Conservation (phyloP, 768 basidiomycete species). For the Asterophora parasitica region DNA sequence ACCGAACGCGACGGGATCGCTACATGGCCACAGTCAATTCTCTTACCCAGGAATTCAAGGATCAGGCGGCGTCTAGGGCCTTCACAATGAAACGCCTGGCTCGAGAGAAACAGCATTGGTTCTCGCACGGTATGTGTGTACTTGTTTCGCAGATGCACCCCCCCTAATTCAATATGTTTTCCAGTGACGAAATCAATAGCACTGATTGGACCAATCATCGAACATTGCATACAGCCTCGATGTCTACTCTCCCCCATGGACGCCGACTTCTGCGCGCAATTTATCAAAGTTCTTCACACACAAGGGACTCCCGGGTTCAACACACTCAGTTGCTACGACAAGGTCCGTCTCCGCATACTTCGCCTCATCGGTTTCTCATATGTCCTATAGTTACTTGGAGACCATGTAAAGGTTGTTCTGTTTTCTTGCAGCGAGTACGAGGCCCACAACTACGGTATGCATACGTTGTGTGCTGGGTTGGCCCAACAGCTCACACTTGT, state of each 20-base stretch:
- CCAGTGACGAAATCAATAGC: slow-evolving; percentile 41
- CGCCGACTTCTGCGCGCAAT: slow-evolving; percentile 88
- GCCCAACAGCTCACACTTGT: slow-evolving; percentile 1
- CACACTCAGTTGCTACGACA: slow-evolving; percentile 81
- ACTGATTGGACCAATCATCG: slow-evolving; percentile 64
- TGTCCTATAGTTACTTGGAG: slow-evolving; percentile 66
- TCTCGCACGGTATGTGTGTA: slow-evolving; percentile 50
- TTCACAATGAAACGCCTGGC: slow-evolving; percentile 75
- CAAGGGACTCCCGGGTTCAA: slow-evolving; percentile 89
- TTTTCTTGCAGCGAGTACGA: slow-evolving; percentile 97
- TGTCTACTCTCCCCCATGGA: slow-evolving; percentile 95
- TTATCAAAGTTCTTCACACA: slow-evolving; percentile 83
- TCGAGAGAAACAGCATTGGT: slow-evolving; percentile 82
- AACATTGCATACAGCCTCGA: slow-evolving; percentile 91
- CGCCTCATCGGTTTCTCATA: background rate
- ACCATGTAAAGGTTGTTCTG: slow-evolving; percentile 77
- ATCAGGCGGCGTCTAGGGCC: slow-evolving; percentile 64
- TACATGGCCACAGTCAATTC: slow-evolving; percentile 56
- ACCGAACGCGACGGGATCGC: slow-evolving; percentile 61
- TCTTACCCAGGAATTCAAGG: slow-evolving; percentile 67
- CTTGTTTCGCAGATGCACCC: background rate
- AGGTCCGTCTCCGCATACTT: slow-evolving; percentile 37
- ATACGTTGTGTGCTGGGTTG: background rate
- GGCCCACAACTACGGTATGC: slow-evolving; percentile 86
- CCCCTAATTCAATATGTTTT: slow-evolving; percentile 7